Evolutionary conservation across 192 early-diverging fungal genomes (phyloP).

Genomic region (Thoreauomyces humboldtii): DNA sequence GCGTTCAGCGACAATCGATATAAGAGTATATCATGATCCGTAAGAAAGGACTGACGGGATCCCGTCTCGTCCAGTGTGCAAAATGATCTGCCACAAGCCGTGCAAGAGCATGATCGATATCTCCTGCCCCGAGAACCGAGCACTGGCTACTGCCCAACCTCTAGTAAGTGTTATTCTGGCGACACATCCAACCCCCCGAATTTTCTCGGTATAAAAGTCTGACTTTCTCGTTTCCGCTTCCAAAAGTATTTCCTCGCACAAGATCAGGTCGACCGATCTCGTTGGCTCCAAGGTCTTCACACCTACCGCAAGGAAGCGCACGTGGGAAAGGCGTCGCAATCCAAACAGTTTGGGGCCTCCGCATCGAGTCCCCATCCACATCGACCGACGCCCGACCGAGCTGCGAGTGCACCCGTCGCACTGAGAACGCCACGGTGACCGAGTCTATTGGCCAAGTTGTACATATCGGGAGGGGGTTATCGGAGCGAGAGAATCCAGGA

Average conservation of each 20-base stretch:
- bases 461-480: too few species aligned
- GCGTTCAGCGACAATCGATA: neutral
- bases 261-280: conserved; percentile 30
- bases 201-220: neutral
- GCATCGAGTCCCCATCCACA: too few species aligned
- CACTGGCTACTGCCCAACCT: conserved; percentile 35
- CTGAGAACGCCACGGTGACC: too few species aligned
- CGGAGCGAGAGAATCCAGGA: too few species aligned
- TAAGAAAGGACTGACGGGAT: neutral
- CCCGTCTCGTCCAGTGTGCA: conserved; percentile 29
- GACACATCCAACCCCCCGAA: neutral
- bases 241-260: conserved; percentile 53
- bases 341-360: too few species aligned
- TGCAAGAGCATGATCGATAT: conserved; percentile 37
- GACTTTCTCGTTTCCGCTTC: neutral
- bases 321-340: too few species aligned
- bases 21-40: neutral
- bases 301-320: conserved; percentile 19
- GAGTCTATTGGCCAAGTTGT: too few species aligned
- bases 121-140: conserved; percentile 35
- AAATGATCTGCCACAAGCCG: conserved; percentile 42
- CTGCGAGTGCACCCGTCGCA: too few species aligned
- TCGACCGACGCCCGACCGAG: too few species aligned
- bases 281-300: conserved; percentile 46
- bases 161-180: conserved; percentile 28